Base-by-base conservation (phyloP, 192 early-diverging fungal species). In the Coemansia sp. region DNA sequence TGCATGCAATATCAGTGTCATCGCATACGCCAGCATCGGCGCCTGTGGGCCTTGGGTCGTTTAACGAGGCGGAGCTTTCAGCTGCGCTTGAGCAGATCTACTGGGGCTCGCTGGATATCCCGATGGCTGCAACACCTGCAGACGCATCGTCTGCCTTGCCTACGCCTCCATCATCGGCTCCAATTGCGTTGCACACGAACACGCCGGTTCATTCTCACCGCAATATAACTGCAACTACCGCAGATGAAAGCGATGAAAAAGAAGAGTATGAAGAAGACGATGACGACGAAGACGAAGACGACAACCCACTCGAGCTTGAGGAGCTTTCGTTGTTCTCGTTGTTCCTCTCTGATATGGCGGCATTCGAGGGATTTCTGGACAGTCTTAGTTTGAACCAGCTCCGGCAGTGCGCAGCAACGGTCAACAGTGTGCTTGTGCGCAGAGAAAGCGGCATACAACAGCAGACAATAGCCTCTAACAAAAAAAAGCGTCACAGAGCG, bases 241-340 rank as follows among this genome's bases (percentile, higher is more conserved):
- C 20, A 23, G 37, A 37, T n/a, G 26, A 39, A 21, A 21, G 25
- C 49, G 48, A 66, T 39, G 51, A 34, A 1, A 51, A 46, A 33
- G 48, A 31, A 4, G 68, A 53, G 0, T 23, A 31, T 7, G 56
- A 48, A 13, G 63, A 46, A 2, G 53, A 62, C 2, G 59, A 62
- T 3, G 65, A 64, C 7, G 69, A 68, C 5, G 61, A 46, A 8
- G 64, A 60, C 16, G 64, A 59, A 7, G 71, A 56, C 30, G 68
- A 66, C 3, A 71, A 64, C 20, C 65, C 78, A 10, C 59, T 81
- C 37, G 78, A 81, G 49, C 63, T 75, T 23, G 78, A 81, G 26
- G 78, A 75, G 49, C 63, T 81, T 12, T 72, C 78, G 20, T 31
- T 81, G 69, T 81, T 75, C 63, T 81, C 78, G 53, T 56, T 75